Percentiles rank a stretch among this genome's conserved stretches.
These are phyloP conservation scores for Sporothrix mexicana DNA, from an alignment of 2,329 filamentous ascomycete species.

Conservation along the genomic window DNA sequence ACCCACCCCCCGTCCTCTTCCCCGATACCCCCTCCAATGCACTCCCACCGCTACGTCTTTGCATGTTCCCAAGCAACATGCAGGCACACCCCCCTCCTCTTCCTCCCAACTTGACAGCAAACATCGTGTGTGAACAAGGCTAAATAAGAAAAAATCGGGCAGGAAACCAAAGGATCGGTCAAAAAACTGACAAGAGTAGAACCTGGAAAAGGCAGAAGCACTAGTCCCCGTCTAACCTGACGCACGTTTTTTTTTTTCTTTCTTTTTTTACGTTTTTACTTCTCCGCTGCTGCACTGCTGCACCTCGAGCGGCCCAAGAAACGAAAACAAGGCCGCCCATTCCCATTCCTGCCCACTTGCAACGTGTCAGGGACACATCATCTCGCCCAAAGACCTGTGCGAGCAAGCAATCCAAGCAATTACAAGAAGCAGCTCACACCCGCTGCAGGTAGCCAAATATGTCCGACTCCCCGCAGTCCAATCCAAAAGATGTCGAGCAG, in stretches of 20 bases:
- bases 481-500: conserved; percentile 93
- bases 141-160: conserved; percentile 47
- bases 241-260: conserved; percentile 48
- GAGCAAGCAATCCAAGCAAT: conserved; percentile 62
- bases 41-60: conserved; percentile 44
- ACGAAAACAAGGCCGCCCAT: conserved; percentile 46
- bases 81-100: conserved; percentile 20
- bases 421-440: conserved; percentile 65
- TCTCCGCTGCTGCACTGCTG: conserved; percentile 46
- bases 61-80: conserved; percentile 23
- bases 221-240: conserved; percentile 46
- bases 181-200: conserved; percentile 40
- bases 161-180: conserved; percentile 44
- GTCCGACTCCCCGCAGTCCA: conserved; percentile 85
- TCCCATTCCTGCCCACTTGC: conserved; percentile 55
- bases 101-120: conserved; percentile 3
- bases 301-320: conserved; percentile 55
- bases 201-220: conserved; percentile 37
- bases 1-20: conserved; percentile 39
- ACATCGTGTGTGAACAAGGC: conserved; percentile 43
- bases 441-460: conserved; percentile 82
- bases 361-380: conserved; percentile 70
- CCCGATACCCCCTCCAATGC: conserved; percentile 28
- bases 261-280: conserved; percentile 31
- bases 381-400: conserved; percentile 59